Conservation (phyloP, 2,329 filamentous ascomycete species). For the Arthrobotrys sphaeroides region DNA sequence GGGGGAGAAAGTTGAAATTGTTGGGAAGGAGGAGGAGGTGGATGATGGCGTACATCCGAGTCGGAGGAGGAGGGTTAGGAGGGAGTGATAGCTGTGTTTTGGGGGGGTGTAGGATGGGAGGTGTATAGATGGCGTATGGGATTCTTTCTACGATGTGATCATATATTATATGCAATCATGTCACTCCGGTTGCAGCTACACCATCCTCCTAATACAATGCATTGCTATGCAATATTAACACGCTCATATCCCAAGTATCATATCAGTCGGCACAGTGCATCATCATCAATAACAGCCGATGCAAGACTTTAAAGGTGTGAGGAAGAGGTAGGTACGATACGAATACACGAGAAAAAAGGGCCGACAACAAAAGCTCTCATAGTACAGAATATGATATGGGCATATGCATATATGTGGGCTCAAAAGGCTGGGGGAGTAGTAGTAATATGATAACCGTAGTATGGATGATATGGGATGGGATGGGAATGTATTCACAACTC, state of each 20-base stretch:
- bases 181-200: too few species aligned
- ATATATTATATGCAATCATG: too few species aligned
- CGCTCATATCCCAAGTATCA: too few species aligned
- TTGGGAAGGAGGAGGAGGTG: conserved; percentile 57
- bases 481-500: conserved; percentile 44
- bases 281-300: too few species aligned
- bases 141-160: too few species aligned
- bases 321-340: neutral
- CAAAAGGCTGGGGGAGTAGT: neutral
- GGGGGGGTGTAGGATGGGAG: too few species aligned
- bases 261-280: too few species aligned
- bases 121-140: conserved; percentile 28
- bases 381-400: neutral
- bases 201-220: too few species aligned
- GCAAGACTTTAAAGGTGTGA: too few species aligned
- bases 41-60: conserved; percentile 52
- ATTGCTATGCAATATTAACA: too few species aligned
- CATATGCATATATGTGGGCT: neutral
- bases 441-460: neutral
- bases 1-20: conserved; percentile 36
- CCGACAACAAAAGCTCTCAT: neutral
- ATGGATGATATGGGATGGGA: too few species aligned
- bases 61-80: conserved; percentile 56
- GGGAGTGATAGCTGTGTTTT: neutral
- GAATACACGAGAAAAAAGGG: neutral